These are phyloP conservation scores for Blepharisma undulans DNA, from an alignment of 169 alveolate genomes.

Conservation along the genomic window DNA sequence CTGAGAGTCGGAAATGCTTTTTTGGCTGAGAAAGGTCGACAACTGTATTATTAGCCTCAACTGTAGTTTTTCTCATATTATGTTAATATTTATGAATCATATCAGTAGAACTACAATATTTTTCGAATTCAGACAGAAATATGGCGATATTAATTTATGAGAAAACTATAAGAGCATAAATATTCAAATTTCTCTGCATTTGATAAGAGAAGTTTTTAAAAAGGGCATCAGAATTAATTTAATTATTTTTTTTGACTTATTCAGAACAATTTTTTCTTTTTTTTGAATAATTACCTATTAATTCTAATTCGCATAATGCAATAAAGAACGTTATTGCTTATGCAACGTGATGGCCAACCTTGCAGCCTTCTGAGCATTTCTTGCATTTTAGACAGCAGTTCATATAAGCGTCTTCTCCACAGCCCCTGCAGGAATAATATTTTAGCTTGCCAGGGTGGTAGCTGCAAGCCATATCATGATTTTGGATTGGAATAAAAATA, in stretches of 20 bases:
- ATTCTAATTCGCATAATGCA: not conserved
- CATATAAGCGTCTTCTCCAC: conserved; percentile 78
- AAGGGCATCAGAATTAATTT: not conserved
- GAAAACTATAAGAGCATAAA: not conserved
- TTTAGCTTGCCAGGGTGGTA: conserved; percentile 77
- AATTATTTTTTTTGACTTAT: not conserved
- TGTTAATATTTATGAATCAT: no score
- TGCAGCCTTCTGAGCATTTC: conserved; percentile 72
- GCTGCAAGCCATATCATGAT: conserved; percentile 55
- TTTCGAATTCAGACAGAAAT: not conserved
- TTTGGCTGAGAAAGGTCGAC: not conserved
- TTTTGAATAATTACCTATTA: not conserved
- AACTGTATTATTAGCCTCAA: not conserved
- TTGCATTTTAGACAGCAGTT: conserved; percentile 70
- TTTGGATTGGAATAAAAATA: conserved; percentile 37
- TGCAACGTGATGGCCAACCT: conserved; percentile 49
- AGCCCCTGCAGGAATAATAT: conserved; percentile 73
- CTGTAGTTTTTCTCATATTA: not conserved
- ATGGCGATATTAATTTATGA: not conserved
- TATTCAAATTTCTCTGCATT: not conserved
- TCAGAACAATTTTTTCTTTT: not conserved
- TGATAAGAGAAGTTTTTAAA: not conserved
- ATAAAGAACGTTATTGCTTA: conserved; percentile 14
- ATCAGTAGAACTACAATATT: not conserved
- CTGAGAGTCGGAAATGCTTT: not conserved